phyloP scores from a whole-genome alignment of 805 yeast genomes.

The Candida easanensis region DNA sequence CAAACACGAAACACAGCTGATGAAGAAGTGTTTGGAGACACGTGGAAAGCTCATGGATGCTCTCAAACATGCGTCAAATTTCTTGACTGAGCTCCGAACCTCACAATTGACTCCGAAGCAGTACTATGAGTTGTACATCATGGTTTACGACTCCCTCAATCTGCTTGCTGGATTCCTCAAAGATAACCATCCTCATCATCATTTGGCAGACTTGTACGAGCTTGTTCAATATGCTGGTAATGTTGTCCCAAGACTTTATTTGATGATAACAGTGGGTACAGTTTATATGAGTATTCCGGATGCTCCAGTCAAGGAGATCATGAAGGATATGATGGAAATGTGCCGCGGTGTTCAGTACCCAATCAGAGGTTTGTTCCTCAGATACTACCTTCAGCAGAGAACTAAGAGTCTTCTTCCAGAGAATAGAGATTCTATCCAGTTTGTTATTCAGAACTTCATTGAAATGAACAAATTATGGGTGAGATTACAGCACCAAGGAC shows the following conservation, averaged over 20 bases:
- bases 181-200: slow-evolving; percentile 65
- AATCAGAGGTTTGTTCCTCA: slow-evolving; percentile 80
- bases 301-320: slow-evolving; percentile 79
- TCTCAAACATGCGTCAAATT: slow-evolving; percentile 77
- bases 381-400: slow-evolving; percentile 86
- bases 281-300: slow-evolving; percentile 76
- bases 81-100: slow-evolving; percentile 79
- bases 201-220: slow-evolving; percentile 87
- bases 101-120: slow-evolving; percentile 78
- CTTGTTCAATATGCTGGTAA: slow-evolving; percentile 94
- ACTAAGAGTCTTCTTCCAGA: slow-evolving; percentile 49
- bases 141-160: slow-evolving; percentile 79
- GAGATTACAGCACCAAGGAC: slow-evolving; percentile 93
- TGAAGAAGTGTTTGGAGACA: slow-evolving; percentile 73
- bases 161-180: slow-evolving; percentile 60
- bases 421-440: slow-evolving; percentile 67
- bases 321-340: slow-evolving; percentile 98
- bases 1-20: slow-evolving; percentile 65
- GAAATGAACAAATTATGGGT: slow-evolving; percentile 99
- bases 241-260: slow-evolving; percentile 84
- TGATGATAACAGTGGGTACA: slow-evolving; percentile 94
- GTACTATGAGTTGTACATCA: slow-evolving; percentile 87
- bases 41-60: slow-evolving; percentile 80
- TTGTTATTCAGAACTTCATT: slow-evolving; percentile 80
- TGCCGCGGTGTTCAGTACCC: slow-evolving; percentile 97